These are phyloP conservation scores for Penicillium goetzii DNA, from an alignment of 495 filamentous ascomycete genomes.

Conservation along the genomic window DNA sequence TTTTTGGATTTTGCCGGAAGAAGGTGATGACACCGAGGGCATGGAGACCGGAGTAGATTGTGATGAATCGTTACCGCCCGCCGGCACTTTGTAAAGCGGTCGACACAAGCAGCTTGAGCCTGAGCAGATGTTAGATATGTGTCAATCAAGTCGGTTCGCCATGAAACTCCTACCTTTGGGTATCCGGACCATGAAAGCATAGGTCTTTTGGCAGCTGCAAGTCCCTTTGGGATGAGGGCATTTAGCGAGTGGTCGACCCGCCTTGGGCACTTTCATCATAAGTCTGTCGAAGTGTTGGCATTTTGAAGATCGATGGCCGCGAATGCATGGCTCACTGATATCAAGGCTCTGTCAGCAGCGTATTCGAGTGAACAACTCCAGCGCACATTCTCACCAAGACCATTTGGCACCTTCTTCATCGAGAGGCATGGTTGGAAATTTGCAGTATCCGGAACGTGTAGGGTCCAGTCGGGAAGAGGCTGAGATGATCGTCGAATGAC, in stretches of 20 bases:
- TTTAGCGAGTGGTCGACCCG: slow-evolving; percentile 74
- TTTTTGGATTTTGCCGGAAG: slow-evolving; percentile 34
- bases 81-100: slow-evolving; percentile 46
- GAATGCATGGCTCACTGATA: slow-evolving; percentile 77
- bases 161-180: slow-evolving; percentile 44
- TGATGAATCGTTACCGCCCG: slow-evolving; percentile 21
- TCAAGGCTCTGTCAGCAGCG: slow-evolving; percentile 15
- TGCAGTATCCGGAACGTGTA: slow-evolving; percentile 1
- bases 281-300: slow-evolving; percentile 76
- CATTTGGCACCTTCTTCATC: slow-evolving; percentile 55
- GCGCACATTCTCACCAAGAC: slow-evolving; percentile 48
- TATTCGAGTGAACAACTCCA: neutral
- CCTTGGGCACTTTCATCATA: slow-evolving; percentile 79
- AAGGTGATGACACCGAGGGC: slow-evolving; percentile 20
- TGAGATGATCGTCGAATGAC: slow-evolving; percentile 14
- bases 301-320: slow-evolving; percentile 83
- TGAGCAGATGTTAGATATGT: slow-evolving; percentile 14
- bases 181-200: slow-evolving; percentile 57
- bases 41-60: slow-evolving; percentile 19
- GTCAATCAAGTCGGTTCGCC: neutral
- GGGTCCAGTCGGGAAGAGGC: neutral
- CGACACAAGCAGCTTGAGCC: slow-evolving; percentile 47
- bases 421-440: slow-evolving; percentile 44
- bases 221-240: slow-evolving; percentile 73
- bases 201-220: slow-evolving; percentile 58